Percentiles rank a stretch among this genome's conserved stretches.
Conservation (phyloP, 345 rosid genomes). For the Raphanus raphanistrum region DNA sequence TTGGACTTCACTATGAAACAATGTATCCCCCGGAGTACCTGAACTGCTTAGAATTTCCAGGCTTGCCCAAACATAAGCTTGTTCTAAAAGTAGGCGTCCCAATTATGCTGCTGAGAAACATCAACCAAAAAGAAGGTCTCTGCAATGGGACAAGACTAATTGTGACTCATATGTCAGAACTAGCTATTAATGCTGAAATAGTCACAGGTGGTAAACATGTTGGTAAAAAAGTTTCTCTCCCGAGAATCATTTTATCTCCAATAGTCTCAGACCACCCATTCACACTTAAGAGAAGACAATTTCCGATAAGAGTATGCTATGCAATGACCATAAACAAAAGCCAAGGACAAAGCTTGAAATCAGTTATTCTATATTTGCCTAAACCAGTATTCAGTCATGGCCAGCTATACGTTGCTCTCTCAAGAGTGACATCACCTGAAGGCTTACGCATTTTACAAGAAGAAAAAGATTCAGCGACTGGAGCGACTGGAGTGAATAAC, state of each 20-base stretch:
- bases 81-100: background rate
- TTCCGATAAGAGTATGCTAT: background rate
- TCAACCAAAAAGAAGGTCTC: background rate
- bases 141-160: background rate
- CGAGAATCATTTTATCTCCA: background rate
- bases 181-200: background rate
- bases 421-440: background rate
- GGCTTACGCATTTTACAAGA: background rate
- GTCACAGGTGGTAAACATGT: background rate
- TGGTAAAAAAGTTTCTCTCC: background rate
- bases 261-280: background rate
- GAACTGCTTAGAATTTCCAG: background rate
- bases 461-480: background rate
- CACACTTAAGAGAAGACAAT: background rate
- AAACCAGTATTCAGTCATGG: background rate
- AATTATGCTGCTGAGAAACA: background rate
- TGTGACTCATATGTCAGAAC: background rate
- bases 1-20: background rate
- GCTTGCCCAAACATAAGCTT: background rate
- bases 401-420: background rate
- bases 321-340: background rate
- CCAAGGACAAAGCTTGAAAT: background rate
- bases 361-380: background rate
- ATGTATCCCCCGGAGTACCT: background rate
- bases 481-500: background rate